Evolutionary conservation across 371 early-diverging fungal genomes (phyloP), one percentile per base, ranked within the genome.

Genomic region (Syncephalastrum contaminatum): DNA sequence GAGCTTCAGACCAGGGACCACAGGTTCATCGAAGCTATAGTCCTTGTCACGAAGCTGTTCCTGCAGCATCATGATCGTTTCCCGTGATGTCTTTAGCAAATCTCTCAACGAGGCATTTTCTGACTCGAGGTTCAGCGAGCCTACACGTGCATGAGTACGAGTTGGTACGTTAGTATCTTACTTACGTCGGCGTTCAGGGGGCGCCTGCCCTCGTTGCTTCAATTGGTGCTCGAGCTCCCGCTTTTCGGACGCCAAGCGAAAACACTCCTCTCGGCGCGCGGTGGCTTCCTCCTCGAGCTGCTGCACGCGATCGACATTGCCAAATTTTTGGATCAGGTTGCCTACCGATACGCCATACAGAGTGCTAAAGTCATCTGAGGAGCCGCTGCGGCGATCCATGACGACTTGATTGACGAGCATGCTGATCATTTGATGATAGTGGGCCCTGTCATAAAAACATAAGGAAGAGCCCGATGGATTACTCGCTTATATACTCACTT

Each of bases 391-490:
- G 15, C 86, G 70, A 47, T 90, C 87, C 52, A 89, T 71, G 14
- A 90, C 87, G 12, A 90, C 78, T 46, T 89, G 84, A 4, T 82
- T 78, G n/a, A 88, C 70, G n/a, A 88, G 66, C 24, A 77, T 63
- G 61, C 85, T 84, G 44, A 89, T 79, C 36, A 89, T 58, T 53
- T 86, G 88, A 53, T 81, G 80, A 60, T 88, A 88, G 16, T 79
- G 72, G 20, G 62, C 80, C 62, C 70, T 77, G 53, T 8, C 39
- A 48, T 30, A 30, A 20, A 40, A 53, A 15, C 30, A 20, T 21
- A n/a, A 40, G 8, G 24, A 22, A n/a, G 36, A 20, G 25, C 10
- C 12, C 51, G 2, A 24, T 6, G 10, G 14, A 2, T 18, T 44
- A 12, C 41, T 49, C 12, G 10, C 41, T 10, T 0, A n/a, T 20